These are phyloP conservation scores for Metarhizium humberi DNA, from an alignment of 2,329 filamentous ascomycete species.

Conservation along the genomic window DNA sequence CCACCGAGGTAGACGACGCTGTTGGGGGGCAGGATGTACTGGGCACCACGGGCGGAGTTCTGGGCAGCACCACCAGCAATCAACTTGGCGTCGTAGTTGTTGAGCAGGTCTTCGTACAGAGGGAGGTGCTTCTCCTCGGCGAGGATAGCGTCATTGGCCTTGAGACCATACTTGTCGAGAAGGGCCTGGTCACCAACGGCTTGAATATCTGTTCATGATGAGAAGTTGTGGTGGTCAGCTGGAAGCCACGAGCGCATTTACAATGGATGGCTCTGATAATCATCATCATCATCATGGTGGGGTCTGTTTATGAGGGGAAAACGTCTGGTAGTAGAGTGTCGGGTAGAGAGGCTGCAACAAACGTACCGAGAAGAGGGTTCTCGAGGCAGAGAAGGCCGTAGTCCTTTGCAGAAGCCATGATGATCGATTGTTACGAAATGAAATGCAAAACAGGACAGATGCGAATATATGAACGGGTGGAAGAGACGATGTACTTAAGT, in stretches of 20 bases:
- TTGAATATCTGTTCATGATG: slow-evolving; percentile 67
- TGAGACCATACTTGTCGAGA: slow-evolving; percentile 85
- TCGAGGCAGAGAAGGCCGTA: slow-evolving; percentile 88
- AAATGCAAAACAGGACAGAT: not conserved
- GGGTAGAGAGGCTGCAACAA: not conserved
- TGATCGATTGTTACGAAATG: not conserved
- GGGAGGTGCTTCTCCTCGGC: slow-evolving; percentile 83
- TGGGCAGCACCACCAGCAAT: slow-evolving; percentile 95
- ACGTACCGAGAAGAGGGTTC: slow-evolving; percentile 89
- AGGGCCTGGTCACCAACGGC: slow-evolving; percentile 72
- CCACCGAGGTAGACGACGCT: slow-evolving; percentile 90
- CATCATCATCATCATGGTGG: not conserved
- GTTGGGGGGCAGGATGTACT: slow-evolving; percentile 87
- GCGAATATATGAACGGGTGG: not conserved
- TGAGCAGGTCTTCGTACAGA: slow-evolving; percentile 88
- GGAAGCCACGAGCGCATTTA: not conserved
- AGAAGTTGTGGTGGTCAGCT: not conserved
- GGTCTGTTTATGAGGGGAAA: not conserved
- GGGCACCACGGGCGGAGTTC: slow-evolving; percentile 92
- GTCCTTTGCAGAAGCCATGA: slow-evolving; percentile 67
- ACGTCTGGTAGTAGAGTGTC: not conserved
- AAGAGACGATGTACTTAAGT: not conserved
- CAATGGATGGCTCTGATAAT: not conserved
- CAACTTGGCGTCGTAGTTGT: slow-evolving; percentile 86
- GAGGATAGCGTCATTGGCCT: slow-evolving; percentile 95